Evolutionary conservation across 2,329 filamentous ascomycete genomes (phyloP).

Genomic region (Shiraia sp.): DNA sequence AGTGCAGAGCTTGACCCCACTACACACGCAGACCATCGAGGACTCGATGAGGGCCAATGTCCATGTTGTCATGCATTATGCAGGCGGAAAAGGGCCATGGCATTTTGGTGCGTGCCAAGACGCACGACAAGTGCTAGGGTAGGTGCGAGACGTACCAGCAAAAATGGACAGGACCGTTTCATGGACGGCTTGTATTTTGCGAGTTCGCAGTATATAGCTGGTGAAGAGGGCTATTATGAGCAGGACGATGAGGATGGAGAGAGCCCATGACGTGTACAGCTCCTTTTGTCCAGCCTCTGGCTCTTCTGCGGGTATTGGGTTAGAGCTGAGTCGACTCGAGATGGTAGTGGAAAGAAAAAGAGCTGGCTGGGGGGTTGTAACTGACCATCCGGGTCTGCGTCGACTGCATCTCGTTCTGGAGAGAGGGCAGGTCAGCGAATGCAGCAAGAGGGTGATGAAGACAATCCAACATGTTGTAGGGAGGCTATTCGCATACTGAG

Average conservation of each 20-base stretch:
- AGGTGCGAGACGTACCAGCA: slow-evolving; percentile 63
- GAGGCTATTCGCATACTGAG: slow-evolving; percentile 40
- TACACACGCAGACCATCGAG: slow-evolving; percentile 7
- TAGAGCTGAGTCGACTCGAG: slow-evolving; percentile 33
- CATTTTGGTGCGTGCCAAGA: slow-evolving; percentile 1
- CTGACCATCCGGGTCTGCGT: slow-evolving; percentile 53
- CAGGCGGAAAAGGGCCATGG: slow-evolving; percentile 2
- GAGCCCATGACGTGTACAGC: slow-evolving; percentile 92
- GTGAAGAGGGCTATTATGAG: slow-evolving; percentile 94
- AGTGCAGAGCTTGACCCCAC: slow-evolving; percentile 16
- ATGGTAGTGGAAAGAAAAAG: slow-evolving; percentile 9
- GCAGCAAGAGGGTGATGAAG: not conserved
- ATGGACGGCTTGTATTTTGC: slow-evolving; percentile 95
- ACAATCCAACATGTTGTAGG: not conserved
- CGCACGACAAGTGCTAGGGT: not conserved
- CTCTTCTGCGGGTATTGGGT: slow-evolving; percentile 57
- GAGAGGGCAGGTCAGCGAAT: slow-evolving; percentile 19
- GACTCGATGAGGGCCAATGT: slow-evolving; percentile 6
- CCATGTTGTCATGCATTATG: slow-evolving; percentile 11
- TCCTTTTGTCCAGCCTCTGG: slow-evolving; percentile 88
- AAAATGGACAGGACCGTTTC: slow-evolving; percentile 99
- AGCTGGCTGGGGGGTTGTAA: slow-evolving; percentile 5
- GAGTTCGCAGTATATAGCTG: slow-evolving; percentile 94
- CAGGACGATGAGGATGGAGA: slow-evolving; percentile 94
- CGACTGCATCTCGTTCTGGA: slow-evolving; percentile 50